These are phyloP conservation scores for Trametes cinnabarina DNA, from an alignment of 768 basidiomycete genomes.

Conservation along the genomic window DNA sequence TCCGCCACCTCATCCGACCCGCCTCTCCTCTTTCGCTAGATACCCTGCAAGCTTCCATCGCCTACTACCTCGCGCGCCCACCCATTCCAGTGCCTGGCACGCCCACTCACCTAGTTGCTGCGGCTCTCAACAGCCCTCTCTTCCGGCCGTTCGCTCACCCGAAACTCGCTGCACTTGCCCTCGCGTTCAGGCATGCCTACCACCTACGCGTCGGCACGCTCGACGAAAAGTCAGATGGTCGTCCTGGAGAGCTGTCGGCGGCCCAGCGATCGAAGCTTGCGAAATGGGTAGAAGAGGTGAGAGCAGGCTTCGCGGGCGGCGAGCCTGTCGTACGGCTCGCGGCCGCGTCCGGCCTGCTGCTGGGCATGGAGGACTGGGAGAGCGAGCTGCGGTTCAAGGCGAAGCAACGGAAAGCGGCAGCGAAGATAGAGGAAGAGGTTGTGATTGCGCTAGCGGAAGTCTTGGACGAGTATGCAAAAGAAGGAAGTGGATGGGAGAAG, in stretches of 20 bases:
- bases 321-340: slow-evolving; percentile 60
- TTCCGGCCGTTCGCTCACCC: slow-evolving; percentile 48
- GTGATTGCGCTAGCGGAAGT: slow-evolving; percentile 73
- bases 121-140: slow-evolving; percentile 53
- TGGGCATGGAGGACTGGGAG: slow-evolving; percentile 59
- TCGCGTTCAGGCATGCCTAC: slow-evolving; percentile 58
- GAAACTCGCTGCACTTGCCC: slow-evolving; percentile 49
- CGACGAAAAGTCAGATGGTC: slow-evolving; percentile 28
- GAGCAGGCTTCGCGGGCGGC: slow-evolving; percentile 48
- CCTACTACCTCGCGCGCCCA: slow-evolving; percentile 57
- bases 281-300: slow-evolving; percentile 22
- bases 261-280: slow-evolving; percentile 34
- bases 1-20: slow-evolving; percentile 51
- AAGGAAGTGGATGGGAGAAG: slow-evolving; percentile 52
- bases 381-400: slow-evolving; percentile 28
- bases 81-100: slow-evolving; percentile 22
- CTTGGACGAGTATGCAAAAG: slow-evolving; percentile 53
- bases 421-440: slow-evolving; percentile 57
- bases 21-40: slow-evolving; percentile 43
- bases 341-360: slow-evolving; percentile 60
- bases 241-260: slow-evolving; percentile 30
- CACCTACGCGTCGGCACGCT: slow-evolving; percentile 51
- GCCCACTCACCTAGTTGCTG: slow-evolving; percentile 58
- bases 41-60: slow-evolving; percentile 53
- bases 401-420: slow-evolving; percentile 34